phyloP scores from a whole-genome alignment of 768 basidiomycete species.

The Calvatia gigantea region DNA sequence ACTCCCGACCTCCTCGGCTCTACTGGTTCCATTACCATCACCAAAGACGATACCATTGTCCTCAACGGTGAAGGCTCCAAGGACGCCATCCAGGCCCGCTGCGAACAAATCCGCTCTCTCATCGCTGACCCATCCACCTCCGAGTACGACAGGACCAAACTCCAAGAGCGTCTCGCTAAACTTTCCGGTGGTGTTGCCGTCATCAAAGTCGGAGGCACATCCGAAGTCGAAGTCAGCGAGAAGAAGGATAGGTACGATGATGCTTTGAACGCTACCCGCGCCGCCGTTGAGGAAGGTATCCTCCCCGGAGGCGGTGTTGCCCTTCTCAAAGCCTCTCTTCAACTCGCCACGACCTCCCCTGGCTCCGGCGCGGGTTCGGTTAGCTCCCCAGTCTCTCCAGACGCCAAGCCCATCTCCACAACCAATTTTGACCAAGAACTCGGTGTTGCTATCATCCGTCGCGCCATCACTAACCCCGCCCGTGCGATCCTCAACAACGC shows the following conservation, averaged over 20 bases:
- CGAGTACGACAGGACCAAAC: constrained; percentile 92
- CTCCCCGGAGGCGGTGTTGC: constrained; percentile 96
- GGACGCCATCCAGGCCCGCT: constrained; percentile 85
- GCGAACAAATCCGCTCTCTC: constrained; percentile 90
- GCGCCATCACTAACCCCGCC: constrained; percentile 78
- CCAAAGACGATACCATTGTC: constrained; percentile 96
- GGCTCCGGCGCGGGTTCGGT: constrained; percentile 43
- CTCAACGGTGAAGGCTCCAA: constrained; percentile 94
- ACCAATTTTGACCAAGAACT: constrained; percentile 97
- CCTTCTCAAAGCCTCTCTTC: constrained; percentile 78
- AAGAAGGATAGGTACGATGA: constrained; percentile 99
- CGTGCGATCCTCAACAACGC: constrained; percentile 92
- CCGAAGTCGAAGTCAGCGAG: constrained; percentile 96
- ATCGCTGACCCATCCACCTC: constrained; percentile 80
- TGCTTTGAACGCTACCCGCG: constrained; percentile 95
- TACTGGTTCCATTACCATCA: constrained; percentile 88
- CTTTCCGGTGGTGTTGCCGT: constrained; percentile 95
- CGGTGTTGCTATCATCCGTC: constrained; percentile 88
- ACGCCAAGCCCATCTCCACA: constrained; percentile 68
- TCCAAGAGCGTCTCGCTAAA: constrained; percentile 97
- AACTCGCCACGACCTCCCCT: constrained; percentile 57
- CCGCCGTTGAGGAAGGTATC: constrained; percentile 98
- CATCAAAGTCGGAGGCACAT: constrained; percentile 93
- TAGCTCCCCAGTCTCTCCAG: constrained; percentile 44
- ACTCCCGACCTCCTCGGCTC: constrained; percentile 87